These are phyloP conservation scores for Lyophyllum semitale DNA, from an alignment of 768 basidiomycete genomes.

Conservation along the genomic window DNA sequence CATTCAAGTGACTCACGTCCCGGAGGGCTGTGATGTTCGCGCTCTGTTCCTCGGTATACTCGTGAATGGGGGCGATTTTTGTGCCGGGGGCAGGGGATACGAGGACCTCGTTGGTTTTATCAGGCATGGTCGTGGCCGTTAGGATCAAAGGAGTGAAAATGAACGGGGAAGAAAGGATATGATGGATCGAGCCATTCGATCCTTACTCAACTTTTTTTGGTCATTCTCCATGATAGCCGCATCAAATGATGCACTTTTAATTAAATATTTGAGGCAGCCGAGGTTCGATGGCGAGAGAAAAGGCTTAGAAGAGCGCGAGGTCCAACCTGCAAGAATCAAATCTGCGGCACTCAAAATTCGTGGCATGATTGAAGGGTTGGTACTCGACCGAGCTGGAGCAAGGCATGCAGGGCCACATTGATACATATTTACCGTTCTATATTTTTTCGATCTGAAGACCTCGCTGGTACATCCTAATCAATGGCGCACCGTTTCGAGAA, in stretches of 20 bases:
- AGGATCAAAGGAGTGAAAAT: conserved; percentile 6
- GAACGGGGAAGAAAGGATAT: neutral
- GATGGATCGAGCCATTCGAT: conserved; percentile 7
- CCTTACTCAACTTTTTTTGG: conserved; percentile 13
- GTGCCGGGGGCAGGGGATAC: conserved; percentile 57
- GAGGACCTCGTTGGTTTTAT: conserved; percentile 43
- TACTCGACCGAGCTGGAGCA: neutral
- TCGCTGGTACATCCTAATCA: neutral
- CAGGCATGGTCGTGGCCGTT: conserved; percentile 13
- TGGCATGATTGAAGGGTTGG: neutral
- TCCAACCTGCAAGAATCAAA: neutral
- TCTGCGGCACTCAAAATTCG: neutral
- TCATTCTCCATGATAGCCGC: conserved; percentile 1
- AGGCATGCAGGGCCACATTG: neutral
- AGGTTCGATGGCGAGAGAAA: neutral
- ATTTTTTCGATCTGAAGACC: neutral
- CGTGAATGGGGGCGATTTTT: conserved; percentile 51
- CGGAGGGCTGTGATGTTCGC: conserved; percentile 59
- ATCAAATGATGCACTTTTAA: conserved; percentile 8
- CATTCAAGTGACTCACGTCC: conserved; percentile 45
- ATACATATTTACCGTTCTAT: neutral
- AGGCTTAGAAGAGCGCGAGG: neutral
- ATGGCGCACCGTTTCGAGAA: neutral
- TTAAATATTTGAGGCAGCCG: neutral
- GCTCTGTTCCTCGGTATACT: conserved; percentile 66